Conservation (phyloP, 768 basidiomycete species). For the Mycena leptocephala region DNA sequence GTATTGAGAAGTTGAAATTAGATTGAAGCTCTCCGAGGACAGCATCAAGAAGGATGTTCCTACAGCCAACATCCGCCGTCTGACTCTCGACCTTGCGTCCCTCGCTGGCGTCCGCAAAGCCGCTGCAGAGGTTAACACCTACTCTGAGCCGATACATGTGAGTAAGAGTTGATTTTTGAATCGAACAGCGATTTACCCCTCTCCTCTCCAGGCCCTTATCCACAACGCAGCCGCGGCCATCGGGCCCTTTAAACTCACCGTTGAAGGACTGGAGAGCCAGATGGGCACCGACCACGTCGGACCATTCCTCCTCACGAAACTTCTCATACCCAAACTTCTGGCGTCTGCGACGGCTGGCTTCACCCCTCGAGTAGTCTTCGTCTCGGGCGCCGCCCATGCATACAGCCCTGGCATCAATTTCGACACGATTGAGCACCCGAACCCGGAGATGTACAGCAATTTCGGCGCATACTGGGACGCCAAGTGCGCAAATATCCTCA, state of each 20-base stretch:
- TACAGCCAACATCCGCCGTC: slow-evolving; percentile 7
- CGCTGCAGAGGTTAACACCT: slow-evolving; percentile 10
- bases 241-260: slow-evolving; percentile 1
- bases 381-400: neutral
- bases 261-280: no score
- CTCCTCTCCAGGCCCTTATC: neutral
- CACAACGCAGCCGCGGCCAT: slow-evolving; percentile 6
- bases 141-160: slow-evolving; percentile 6
- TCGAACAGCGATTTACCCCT: neutral
- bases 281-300: no score
- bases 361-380: slow-evolving; percentile 5
- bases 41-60: slow-evolving; percentile 7
- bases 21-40: slow-evolving; percentile 4
- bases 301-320: neutral
- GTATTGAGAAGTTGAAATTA: neutral
- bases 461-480: slow-evolving; percentile 1
- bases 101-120: slow-evolving; percentile 5
- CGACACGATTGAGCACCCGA: neutral
- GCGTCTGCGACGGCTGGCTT: neutral
- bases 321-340: neutral
- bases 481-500: slow-evolving; percentile 2
- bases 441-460: neutral
- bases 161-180: neutral
- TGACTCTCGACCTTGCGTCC: slow-evolving; percentile 12
- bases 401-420: neutral